Evolutionary conservation across 495 filamentous ascomycete genomes (phyloP).

Genomic region (Aspergillus asperescens): DNA sequence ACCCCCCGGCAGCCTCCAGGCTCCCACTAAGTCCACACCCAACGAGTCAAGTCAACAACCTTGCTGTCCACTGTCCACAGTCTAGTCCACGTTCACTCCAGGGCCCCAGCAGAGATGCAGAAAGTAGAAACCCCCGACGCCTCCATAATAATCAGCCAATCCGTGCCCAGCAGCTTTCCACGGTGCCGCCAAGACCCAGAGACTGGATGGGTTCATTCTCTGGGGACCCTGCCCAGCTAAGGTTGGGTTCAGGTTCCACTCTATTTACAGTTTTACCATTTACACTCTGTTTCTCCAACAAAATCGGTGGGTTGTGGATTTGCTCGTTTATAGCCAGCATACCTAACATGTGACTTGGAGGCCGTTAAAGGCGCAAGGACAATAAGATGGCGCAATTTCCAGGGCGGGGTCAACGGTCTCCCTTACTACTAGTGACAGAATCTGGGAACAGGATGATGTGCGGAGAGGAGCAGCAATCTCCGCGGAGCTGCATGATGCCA

Average conservation of each 20-base stretch:
- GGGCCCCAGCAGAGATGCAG: conserved; percentile 6
- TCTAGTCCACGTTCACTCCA: conserved; percentile 6
- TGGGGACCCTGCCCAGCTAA: not conserved
- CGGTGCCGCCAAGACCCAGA: conserved; percentile 7
- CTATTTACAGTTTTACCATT: no score
- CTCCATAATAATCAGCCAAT: conserved; percentile 5
- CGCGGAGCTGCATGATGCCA: no score
- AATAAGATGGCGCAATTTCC: conserved; percentile 6
- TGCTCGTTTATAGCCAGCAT: no score
- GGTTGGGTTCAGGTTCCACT: no score
- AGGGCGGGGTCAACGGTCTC: conserved; percentile 10
- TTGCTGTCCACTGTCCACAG: no score
- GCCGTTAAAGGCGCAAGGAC: no score
- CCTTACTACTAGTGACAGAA: not conserved
- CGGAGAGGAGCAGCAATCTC: conserved; percentile 1
- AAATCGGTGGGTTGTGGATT: no score
- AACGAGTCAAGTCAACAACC: no score
- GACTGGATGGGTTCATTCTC: not conserved
- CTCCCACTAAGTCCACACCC: no score
- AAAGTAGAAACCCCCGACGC: not conserved
- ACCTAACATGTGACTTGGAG: no score
- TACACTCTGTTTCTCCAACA: no score
- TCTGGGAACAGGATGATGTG: conserved; percentile 1
- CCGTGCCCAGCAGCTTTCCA: conserved; percentile 7
- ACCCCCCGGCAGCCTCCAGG: not conserved